These are phyloP conservation scores for Tetrahymena malaccensis DNA, from an alignment of 73 alveolate genomes.

Conservation along the genomic window DNA sequence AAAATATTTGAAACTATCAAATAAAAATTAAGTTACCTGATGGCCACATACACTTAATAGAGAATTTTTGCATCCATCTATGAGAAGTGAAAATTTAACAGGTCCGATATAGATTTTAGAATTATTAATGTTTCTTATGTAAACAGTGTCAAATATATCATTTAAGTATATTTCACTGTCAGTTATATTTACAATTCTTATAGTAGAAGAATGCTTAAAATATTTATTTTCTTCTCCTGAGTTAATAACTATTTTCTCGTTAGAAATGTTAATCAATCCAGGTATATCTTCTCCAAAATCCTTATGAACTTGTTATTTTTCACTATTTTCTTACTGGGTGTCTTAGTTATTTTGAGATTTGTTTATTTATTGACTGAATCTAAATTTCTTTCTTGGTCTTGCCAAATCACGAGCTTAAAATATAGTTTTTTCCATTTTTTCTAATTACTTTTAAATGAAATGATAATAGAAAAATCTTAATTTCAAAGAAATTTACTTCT, in stretches of 20 bases:
- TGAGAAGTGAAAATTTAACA: conserved; percentile 73
- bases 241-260: not conserved
- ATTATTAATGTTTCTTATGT: conserved; percentile 64
- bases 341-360: not conserved
- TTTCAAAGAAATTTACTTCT: conserved; percentile 8
- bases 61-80: conserved; percentile 57
- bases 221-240: not conserved
- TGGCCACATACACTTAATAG: conserved; percentile 58
- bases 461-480: not conserved
- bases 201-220: not conserved
- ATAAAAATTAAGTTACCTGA: not conserved
- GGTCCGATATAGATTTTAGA: conserved; percentile 73
- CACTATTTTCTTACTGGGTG: not conserved
- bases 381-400: conserved; percentile 22
- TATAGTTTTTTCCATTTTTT: conserved; percentile 22
- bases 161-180: conserved; percentile 51
- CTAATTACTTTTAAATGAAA: conserved; percentile 5
- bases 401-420: conserved; percentile 1
- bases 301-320: not conserved
- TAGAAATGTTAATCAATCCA: not conserved
- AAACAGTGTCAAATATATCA: conserved; percentile 62
- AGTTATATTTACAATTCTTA: not conserved
- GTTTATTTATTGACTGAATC: not conserved
- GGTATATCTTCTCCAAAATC: not conserved
- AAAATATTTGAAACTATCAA: not conserved